These are phyloP conservation scores for Chytriomyces confervae DNA, from an alignment of 192 early-diverging fungal species.

Conservation along the genomic window DNA sequence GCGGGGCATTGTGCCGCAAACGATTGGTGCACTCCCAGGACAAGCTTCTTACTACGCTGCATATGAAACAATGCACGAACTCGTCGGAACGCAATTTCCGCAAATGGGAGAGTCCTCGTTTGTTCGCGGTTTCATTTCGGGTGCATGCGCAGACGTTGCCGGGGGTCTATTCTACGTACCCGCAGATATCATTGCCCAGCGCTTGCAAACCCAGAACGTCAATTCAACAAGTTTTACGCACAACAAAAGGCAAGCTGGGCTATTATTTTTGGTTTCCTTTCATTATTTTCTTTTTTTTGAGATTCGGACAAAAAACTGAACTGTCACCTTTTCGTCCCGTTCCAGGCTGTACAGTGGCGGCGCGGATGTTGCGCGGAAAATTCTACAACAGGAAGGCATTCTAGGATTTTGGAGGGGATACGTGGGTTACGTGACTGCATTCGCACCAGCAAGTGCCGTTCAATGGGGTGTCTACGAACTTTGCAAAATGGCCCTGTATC, in stretches of 20 bases:
- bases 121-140: constrained; percentile 49
- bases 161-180: constrained; percentile 51
- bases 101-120: constrained; percentile 21
- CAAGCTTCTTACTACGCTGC: constrained; percentile 57
- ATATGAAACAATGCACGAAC: constrained; percentile 53
- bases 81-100: background rate
- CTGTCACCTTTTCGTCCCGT: background rate
- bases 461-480: constrained; percentile 60
- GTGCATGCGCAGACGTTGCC: constrained; percentile 40
- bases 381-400: constrained; percentile 41
- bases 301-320: too few relatives aligned
- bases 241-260: constrained; percentile 40
- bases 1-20: constrained; percentile 50
- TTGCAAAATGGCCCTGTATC: constrained; percentile 40
- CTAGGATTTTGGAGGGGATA: constrained; percentile 56
- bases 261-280: background rate
- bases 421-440: constrained; percentile 48
- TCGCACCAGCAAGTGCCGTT: constrained; percentile 53
- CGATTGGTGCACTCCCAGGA: constrained; percentile 52
- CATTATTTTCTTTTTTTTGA: too few relatives aligned
- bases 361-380: constrained; percentile 42
- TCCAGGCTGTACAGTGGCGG: constrained; percentile 38
- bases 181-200: constrained; percentile 58
- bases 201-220: constrained; percentile 53
- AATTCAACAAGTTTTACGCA: constrained; percentile 45